Evolutionary conservation across 148 eudicot genomes (phyloP).

Genomic region (Rheum nobile): DNA sequence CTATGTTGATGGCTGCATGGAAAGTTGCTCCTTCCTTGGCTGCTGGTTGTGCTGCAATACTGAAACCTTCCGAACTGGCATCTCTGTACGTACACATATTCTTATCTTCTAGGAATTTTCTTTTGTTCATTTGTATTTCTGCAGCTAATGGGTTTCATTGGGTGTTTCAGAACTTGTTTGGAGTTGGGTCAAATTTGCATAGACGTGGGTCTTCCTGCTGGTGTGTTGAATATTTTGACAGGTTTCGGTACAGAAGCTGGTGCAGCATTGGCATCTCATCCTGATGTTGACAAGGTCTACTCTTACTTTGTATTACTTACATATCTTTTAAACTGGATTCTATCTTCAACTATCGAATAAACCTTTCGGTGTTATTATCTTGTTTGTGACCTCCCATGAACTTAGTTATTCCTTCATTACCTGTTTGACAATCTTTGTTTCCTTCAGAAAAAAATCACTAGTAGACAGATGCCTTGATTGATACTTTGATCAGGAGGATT

Average conservation of each 20-base stretch:
- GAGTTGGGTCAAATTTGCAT: slow-evolving; percentile 84
- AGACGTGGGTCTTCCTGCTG: slow-evolving; percentile 89
- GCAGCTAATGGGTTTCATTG: background rate
- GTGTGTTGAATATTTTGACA: slow-evolving; percentile 77
- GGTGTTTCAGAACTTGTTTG: slow-evolving; percentile 66
- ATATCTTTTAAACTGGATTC: background rate
- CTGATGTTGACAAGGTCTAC: slow-evolving; percentile 88
- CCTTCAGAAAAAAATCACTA: background rate
- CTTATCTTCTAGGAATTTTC: background rate
- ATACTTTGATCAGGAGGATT: background rate
- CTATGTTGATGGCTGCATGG: slow-evolving; percentile 96
- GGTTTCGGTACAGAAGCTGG: slow-evolving; percentile 96
- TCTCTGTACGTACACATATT: slow-evolving; percentile 48
- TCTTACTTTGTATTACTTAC: background rate
- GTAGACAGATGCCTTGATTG: background rate
- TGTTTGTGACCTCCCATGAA: background rate
- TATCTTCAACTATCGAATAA: background rate
- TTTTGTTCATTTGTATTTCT: background rate
- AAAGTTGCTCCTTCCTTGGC: slow-evolving; percentile 99
- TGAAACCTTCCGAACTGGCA: slow-evolving; percentile 93
- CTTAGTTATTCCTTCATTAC: background rate
- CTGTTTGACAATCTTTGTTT: background rate
- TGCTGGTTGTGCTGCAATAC: slow-evolving; percentile 96
- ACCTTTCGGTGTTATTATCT: background rate
- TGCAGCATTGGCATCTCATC: slow-evolving; percentile 88